A percentile compares a stretch with the other conserved stretches of the same genome.
Evolutionary conservation across 2,329 filamentous ascomycete genomes (phyloP).

Genomic region (Neofusicoccum sp.): DNA sequence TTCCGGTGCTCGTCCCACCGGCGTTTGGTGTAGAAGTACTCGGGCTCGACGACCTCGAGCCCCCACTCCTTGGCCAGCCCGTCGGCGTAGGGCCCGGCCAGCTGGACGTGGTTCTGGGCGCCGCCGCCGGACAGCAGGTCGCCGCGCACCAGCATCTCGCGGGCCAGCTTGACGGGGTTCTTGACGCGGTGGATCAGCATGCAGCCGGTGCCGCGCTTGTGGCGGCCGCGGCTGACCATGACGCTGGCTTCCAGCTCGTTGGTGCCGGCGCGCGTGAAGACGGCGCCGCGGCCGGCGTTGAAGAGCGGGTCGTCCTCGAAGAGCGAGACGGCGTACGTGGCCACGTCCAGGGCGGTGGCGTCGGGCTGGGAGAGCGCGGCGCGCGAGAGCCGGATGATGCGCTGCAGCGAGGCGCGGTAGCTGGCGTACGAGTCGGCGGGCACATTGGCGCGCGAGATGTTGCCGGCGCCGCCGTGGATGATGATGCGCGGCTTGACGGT

Average conservation of each 20-base stretch:
- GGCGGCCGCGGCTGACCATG: slow-evolving; percentile 72
- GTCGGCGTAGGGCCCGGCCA: slow-evolving; percentile 69
- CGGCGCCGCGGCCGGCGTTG: slow-evolving; percentile 80
- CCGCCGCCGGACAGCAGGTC: slow-evolving; percentile 59
- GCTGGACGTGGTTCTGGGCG: slow-evolving; percentile 67
- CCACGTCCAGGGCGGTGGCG: slow-evolving; percentile 67
- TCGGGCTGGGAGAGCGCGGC: slow-evolving; percentile 28
- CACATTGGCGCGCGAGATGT: slow-evolving; percentile 43
- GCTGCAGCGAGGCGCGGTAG: slow-evolving; percentile 40
- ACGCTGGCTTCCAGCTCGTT: slow-evolving; percentile 85
- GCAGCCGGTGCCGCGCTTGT: slow-evolving; percentile 76
- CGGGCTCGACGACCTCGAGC: slow-evolving; percentile 64
- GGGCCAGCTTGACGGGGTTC: slow-evolving; percentile 75
- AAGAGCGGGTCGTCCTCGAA: slow-evolving; percentile 68
- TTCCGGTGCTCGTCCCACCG: slow-evolving; percentile 75
- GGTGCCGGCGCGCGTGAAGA: slow-evolving; percentile 78
- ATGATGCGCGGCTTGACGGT: slow-evolving; percentile 42
- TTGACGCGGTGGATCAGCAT: slow-evolving; percentile 71
- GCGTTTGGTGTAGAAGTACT: slow-evolving; percentile 76
- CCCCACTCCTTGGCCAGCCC: slow-evolving; percentile 66
- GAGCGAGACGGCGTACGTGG: slow-evolving; percentile 69
- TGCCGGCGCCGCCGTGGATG: slow-evolving; percentile 49
- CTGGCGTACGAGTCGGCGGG: slow-evolving; percentile 34
- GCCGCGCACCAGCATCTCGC: slow-evolving; percentile 66
- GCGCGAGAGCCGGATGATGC: slow-evolving; percentile 33